These are phyloP conservation scores for Malassezia vespertilionis DNA, from an alignment of 1,284 basidiomycete genomes.

Conservation along the genomic window DNA sequence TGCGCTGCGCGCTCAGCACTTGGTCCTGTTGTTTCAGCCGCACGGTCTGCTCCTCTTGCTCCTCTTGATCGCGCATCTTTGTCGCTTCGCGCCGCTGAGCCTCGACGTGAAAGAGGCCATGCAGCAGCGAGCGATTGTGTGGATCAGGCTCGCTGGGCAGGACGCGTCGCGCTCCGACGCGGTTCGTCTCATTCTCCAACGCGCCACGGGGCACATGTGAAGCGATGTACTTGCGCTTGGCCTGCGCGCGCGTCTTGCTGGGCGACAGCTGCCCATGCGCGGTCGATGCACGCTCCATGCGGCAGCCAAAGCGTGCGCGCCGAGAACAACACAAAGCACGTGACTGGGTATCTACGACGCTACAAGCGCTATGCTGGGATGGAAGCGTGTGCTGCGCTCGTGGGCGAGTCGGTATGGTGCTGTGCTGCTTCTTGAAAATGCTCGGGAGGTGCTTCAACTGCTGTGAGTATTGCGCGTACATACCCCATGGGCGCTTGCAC, in stretches of 20 bases:
- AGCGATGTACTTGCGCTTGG: background rate
- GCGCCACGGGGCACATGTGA: background rate
- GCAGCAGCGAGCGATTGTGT: conserved; percentile 21
- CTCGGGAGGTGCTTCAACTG: conserved; percentile 3
- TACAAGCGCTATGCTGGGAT: too few relatives aligned
- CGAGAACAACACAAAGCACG: conserved; percentile 13
- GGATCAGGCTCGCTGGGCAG: background rate
- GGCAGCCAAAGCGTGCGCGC: too few relatives aligned
- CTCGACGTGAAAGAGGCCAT: conserved; percentile 35
- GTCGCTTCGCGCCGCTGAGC: conserved; percentile 29
- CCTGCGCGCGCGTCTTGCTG: background rate
- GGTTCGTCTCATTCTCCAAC: conserved; percentile 1
- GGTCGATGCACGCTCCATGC: conserved; percentile 3
- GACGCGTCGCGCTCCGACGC: background rate
- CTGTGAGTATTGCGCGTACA: background rate
- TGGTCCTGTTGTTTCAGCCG: conserved; percentile 28
- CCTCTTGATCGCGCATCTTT: conserved; percentile 25
- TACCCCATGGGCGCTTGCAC: conserved; percentile 19
- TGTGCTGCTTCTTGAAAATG: background rate
- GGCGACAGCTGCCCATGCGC: background rate
- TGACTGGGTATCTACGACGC: too few relatives aligned
- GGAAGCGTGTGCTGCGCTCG: too few relatives aligned
- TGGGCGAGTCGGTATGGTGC: too few relatives aligned
- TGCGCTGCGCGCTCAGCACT: conserved; percentile 28
- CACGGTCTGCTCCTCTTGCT: conserved; percentile 25